Evolutionary conservation across 768 basidiomycete species (phyloP).

Genomic region (Boletus subcaerulescens): DNA sequence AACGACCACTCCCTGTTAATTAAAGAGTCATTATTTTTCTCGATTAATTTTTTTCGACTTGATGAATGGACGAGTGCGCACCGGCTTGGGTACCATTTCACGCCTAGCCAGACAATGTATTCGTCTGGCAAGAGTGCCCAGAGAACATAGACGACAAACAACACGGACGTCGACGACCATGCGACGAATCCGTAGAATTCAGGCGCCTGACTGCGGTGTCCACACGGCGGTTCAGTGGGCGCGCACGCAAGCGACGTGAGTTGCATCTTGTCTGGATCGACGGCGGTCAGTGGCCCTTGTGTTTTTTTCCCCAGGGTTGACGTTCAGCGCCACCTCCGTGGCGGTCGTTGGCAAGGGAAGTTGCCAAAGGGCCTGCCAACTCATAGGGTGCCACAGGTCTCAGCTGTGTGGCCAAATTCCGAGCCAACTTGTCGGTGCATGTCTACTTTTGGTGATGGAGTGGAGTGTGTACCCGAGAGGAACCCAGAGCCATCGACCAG

Average conservation of each 20-base stretch:
- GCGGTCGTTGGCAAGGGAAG: background rate
- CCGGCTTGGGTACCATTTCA: slow-evolving; percentile 89
- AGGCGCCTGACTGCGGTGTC: slow-evolving; percentile 63
- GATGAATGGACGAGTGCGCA: slow-evolving; percentile 28
- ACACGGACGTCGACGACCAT: slow-evolving; percentile 71
- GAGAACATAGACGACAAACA: slow-evolving; percentile 67
- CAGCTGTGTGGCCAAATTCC: background rate
- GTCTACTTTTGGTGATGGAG: background rate
- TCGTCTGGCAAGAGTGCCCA: slow-evolving; percentile 82
- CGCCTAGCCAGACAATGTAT: slow-evolving; percentile 60
- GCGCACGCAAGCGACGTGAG: slow-evolving; percentile 43
- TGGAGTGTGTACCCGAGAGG: background rate
- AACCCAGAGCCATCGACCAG: background rate
- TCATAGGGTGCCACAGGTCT: too few relatives aligned
- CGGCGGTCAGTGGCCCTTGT: too few relatives aligned
- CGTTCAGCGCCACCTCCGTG: slow-evolving; percentile 25
- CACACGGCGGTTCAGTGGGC: slow-evolving; percentile 38
- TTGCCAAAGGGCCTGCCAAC: too few relatives aligned
- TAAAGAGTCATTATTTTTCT: background rate
- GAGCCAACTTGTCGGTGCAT: slow-evolving; percentile 14
- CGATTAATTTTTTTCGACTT: background rate
- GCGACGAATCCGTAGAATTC: slow-evolving; percentile 93
- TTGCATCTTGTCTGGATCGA: slow-evolving; percentile 7
- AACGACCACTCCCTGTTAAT: slow-evolving; percentile 76
- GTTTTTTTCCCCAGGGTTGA: background rate